phyloP scores from a whole-genome alignment of 495 filamentous ascomycete species.

The Barbatosphaeria neglecta region DNA sequence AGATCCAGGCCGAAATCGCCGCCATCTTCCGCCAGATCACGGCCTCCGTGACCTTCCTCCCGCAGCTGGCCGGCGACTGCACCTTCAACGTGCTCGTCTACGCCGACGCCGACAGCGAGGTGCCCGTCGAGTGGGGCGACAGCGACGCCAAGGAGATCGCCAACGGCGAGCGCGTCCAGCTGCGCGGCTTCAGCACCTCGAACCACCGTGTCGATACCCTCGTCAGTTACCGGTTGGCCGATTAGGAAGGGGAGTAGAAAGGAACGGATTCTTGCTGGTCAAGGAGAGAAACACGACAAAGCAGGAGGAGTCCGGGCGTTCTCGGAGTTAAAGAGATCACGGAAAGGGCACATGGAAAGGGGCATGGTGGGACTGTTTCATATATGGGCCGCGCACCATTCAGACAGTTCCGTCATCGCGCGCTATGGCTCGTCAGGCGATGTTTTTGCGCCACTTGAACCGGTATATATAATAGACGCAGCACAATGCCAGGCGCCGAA shows the following conservation, averaged over 20 bases:
- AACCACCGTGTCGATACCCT: constrained; percentile 88
- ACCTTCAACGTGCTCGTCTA: constrained; percentile 99
- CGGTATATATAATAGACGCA: no score
- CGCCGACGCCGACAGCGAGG: constrained; percentile 90
- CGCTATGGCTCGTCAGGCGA: no score
- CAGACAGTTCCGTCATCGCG: no score
- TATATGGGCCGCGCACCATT: no score
- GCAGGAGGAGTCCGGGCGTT: no score
- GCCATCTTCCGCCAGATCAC: constrained; percentile 96
- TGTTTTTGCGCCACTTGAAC: no score
- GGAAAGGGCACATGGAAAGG: no score
- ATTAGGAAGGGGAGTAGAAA: constrained; percentile 19
- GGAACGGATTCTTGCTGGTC: no score
- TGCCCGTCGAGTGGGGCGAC: constrained; percentile 97
- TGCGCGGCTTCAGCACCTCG: constrained; percentile 90
- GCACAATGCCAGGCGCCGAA: no score
- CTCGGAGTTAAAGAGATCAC: no score
- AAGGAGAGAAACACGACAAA: no score
- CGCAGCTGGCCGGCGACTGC: constrained; percentile 83
- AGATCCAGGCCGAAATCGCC: constrained; percentile 92
- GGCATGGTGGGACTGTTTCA: no score
- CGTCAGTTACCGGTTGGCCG: constrained; percentile 69
- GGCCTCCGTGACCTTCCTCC: constrained; percentile 91
- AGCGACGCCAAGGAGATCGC: constrained; percentile 96
- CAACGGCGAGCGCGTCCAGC: constrained; percentile 88